Evolutionary conservation across 495 filamentous ascomycete genomes (phyloP), one percentile per base, ranked within the genome.

Genomic region (Stereocaulon alpinum): DNA sequence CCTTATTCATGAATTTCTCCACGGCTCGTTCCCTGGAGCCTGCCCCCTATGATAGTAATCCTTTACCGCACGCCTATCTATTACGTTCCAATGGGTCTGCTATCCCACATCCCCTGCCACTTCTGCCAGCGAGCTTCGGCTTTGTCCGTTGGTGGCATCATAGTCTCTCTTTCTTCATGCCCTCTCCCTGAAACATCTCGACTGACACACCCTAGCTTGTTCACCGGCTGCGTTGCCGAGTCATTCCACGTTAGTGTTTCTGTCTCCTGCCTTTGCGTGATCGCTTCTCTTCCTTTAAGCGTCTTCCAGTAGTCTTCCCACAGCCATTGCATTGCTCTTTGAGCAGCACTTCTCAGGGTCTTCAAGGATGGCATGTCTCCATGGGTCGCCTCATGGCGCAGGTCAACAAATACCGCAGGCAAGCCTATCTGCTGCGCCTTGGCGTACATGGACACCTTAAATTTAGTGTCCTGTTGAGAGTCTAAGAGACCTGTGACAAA

Each of bases 401-500:
- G 74, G 72, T 95, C 91, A 40, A 96, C 91, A 69, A 95, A 93
- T 0, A 86, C 83, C 9, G 84, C 82, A 5, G 91, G 89, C 22
- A 96, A 75, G 0, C 84, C 86, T 18, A 93, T 77, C 54, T 82
- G 82, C 64, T 81, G 77, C 2, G 91, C 91, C 12, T 91, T 77
- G 34, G 82, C 77, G 69, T 89, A 91, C 91, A 96, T 96, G 67
- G 84, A 85, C 66, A 82, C 77, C 60, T 87, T 86, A 59, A 82
- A 82, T 45, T 77, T 75, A 55, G 80, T 81, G 65, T 83, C 78
- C 62, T 90, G 83, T 60, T 86, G 82, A 4, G 83, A 79, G 68
- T 94, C 90, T 6, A 92, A 77, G 22, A 96, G 79, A 29, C 90
- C 90, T 2, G 93, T 97, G 7, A 96, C 90, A 68, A 96, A 97